Percentiles rank a stretch among this genome's conserved stretches.
phyloP scores from a whole-genome alignment of 2,329 filamentous ascomycete genomes.

The Verticillium albo-atrum region DNA sequence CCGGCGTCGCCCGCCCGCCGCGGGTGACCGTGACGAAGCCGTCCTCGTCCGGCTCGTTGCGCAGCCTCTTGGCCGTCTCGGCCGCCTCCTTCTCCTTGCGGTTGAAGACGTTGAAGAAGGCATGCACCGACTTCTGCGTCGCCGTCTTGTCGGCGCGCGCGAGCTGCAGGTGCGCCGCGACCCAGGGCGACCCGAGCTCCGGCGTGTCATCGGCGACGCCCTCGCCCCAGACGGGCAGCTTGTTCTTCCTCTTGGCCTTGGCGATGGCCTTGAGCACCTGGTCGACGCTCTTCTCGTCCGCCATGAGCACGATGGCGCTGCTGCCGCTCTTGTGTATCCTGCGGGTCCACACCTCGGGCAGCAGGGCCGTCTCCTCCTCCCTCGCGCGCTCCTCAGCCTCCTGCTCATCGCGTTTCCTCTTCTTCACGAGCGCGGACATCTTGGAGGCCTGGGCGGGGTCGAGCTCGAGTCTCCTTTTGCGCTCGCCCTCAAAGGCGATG shows the following conservation, averaged over 20 bases:
- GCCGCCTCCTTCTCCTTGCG: conserved; percentile 61
- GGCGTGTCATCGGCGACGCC: conserved; percentile 54
- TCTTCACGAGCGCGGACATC: conserved; percentile 38
- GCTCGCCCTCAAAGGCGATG: conserved; percentile 67
- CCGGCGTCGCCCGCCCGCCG: conserved; percentile 71
- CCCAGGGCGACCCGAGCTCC: conserved; percentile 51
- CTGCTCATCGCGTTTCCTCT: conserved; percentile 51
- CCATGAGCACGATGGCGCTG: conserved; percentile 76
- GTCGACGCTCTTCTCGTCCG: conserved; percentile 75
- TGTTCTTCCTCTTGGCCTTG: conserved; percentile 55
- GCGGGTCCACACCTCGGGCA: conserved; percentile 72
- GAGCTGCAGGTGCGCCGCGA: conserved; percentile 64
- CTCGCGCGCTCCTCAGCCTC: conserved; percentile 50
- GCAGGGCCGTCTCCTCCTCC: conserved; percentile 52
- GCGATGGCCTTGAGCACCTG: conserved; percentile 70
- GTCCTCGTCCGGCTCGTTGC: conserved; percentile 85
- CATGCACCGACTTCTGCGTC: conserved; percentile 73
- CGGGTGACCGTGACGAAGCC: conserved; percentile 90
- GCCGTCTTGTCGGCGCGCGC: conserved; percentile 63
- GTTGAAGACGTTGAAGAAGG: conserved; percentile 81
- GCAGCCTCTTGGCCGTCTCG: conserved; percentile 58
- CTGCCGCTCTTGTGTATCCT: conserved; percentile 68
- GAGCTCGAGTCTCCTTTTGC: conserved; percentile 33
- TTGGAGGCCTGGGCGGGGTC: conserved; percentile 40
- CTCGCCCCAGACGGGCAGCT: conserved; percentile 64